phyloP scores from a whole-genome alignment of 805 yeast genomes.

The Hanseniaspora meyeri region DNA sequence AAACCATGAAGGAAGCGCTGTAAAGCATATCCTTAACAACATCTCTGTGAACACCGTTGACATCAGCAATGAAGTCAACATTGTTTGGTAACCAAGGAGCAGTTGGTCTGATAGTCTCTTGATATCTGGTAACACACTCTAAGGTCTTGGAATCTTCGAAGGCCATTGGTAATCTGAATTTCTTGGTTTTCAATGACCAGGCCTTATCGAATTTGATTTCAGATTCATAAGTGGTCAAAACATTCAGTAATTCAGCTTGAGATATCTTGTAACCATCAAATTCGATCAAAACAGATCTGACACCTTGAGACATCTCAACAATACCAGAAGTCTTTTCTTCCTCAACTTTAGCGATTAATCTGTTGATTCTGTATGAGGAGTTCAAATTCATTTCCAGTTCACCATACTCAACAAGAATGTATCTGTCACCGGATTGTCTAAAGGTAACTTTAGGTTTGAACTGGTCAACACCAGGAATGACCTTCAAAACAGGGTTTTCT shows the following conservation, averaged over 20 bases:
- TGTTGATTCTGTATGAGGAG: conserved; percentile 71
- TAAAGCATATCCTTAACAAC: conserved; percentile 76
- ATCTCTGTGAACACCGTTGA: conserved; percentile 66
- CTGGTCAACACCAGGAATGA: conserved; percentile 35
- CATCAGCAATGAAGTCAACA: conserved; percentile 85
- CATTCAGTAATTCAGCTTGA: conserved; percentile 50
- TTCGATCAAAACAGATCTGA: conserved; percentile 83
- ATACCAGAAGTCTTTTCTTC: conserved; percentile 61
- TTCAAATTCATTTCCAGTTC: conserved; percentile 77
- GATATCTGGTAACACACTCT: conserved; percentile 80
- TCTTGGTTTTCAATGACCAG: conserved; percentile 78
- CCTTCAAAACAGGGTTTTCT: conserved; percentile 59
- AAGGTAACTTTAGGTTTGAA: conserved; percentile 62
- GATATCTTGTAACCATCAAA: conserved; percentile 51
- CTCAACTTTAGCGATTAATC: conserved; percentile 61
- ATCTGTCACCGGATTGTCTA: conserved; percentile 96
- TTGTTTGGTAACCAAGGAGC: conserved; percentile 99
- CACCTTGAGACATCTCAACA: conserved; percentile 95
- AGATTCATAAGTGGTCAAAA: conserved; percentile 61
- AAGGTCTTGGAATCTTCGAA: conserved; percentile 85
- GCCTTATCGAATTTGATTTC: conserved; percentile 60
- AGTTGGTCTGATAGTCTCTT: conserved; percentile 79
- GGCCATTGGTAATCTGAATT: conserved; percentile 84
- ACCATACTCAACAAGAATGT: conserved; percentile 84
- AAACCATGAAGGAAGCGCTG: conserved; percentile 78